These are phyloP conservation scores for Physcomitrium patens DNA, from an alignment of 225 moss, liverwort and hornwort species.

Conservation along the genomic window DNA sequence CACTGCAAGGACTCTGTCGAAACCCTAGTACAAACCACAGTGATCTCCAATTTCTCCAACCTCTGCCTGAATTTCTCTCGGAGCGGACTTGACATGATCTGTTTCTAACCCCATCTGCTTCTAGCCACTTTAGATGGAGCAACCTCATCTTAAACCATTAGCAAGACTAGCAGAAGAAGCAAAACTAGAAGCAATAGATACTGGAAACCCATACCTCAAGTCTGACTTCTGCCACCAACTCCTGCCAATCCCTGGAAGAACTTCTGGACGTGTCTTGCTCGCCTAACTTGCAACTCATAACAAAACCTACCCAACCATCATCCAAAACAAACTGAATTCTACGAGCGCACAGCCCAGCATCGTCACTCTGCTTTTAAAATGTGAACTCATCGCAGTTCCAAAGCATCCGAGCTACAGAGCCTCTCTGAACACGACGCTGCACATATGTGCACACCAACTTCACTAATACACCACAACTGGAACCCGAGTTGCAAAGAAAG, in stretches of 20 bases:
- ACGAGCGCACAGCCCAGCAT: constrained; percentile 18
- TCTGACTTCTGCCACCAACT: constrained; percentile 54
- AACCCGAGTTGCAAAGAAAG: too few species aligned
- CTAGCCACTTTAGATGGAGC: constrained; percentile 37
- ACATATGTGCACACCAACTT: too few species aligned
- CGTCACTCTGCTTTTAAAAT: constrained; percentile 23
- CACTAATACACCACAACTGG: too few species aligned
- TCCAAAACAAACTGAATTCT: constrained; percentile 24
- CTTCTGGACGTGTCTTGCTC: constrained; percentile 35
- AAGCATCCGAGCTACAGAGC: too few species aligned
- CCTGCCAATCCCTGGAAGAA: constrained; percentile 37
- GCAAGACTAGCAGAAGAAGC: constrained; percentile 52
- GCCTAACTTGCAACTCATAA: constrained; percentile 34
- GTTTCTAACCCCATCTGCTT: constrained; percentile 47
- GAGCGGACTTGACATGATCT: constrained; percentile 18
- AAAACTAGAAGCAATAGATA: constrained; percentile 57
- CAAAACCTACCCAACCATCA: constrained; percentile 32
- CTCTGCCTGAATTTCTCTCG: background rate
- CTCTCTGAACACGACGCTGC: too few species aligned
- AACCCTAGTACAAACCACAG: constrained; percentile 50
- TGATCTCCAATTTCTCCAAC: constrained; percentile 21
- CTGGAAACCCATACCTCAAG: constrained; percentile 92
- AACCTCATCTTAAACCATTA: constrained; percentile 45
- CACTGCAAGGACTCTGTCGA: constrained; percentile 24
- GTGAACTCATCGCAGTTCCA: too few species aligned